These are phyloP conservation scores for Scortechinia acanthostroma DNA, from an alignment of 2,329 filamentous ascomycete genomes.

Conservation along the genomic window DNA sequence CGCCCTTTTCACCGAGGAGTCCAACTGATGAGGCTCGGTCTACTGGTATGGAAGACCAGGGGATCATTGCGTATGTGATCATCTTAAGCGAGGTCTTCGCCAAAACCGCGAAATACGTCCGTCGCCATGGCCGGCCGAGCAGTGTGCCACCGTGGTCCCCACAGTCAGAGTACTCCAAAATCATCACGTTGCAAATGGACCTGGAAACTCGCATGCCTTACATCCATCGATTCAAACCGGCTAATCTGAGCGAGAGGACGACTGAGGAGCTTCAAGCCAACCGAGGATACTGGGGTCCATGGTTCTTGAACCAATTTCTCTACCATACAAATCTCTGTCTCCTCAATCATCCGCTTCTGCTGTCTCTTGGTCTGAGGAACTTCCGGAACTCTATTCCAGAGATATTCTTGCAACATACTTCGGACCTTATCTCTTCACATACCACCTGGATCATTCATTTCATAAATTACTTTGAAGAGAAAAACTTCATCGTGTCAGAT, in stretches of 20 bases:
- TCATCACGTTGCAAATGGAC: constrained; percentile 36
- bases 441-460: constrained; percentile 38
- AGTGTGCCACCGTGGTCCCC: constrained; percentile 35
- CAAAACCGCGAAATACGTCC: constrained; percentile 30
- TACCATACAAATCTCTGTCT: constrained; percentile 39
- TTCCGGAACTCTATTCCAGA: constrained; percentile 37
- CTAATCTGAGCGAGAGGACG: constrained; percentile 28
- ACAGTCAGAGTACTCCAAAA: constrained; percentile 36
- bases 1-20: constrained; percentile 13
- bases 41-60: constrained; percentile 15
- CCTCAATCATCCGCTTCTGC: constrained; percentile 35
- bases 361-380: constrained; percentile 34
- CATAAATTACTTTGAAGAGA: constrained; percentile 33
- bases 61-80: constrained; percentile 34
- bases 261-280: constrained; percentile 27
- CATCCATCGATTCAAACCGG: constrained; percentile 33
- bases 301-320: constrained; percentile 36
- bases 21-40: constrained; percentile 10
- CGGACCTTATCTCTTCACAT: constrained; percentile 34
- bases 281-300: constrained; percentile 38
- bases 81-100: constrained; percentile 34
- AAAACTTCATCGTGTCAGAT: constrained; percentile 31
- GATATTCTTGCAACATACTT: constrained; percentile 37
- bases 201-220: constrained; percentile 36
- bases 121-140: constrained; percentile 28